Evolutionary conservation across 2,329 filamentous ascomycete genomes (phyloP).

Genomic region (Dactylellina drechsleri): DNA sequence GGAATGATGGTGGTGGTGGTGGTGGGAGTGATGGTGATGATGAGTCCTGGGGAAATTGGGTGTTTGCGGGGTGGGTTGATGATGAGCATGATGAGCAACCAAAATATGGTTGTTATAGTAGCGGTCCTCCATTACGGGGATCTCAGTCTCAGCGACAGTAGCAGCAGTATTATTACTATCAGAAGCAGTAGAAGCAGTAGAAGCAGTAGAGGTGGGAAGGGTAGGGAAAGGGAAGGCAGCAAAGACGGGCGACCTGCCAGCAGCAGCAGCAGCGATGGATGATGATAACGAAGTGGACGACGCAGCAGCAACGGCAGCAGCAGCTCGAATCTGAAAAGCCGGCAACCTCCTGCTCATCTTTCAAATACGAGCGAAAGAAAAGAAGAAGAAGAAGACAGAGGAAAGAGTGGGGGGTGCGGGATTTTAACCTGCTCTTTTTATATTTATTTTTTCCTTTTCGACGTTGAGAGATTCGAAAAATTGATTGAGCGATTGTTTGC

Average conservation of each 20-base stretch:
- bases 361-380: conserved; percentile 14
- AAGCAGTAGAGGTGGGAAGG: not conserved
- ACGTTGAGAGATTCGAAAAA: too few relatives aligned
- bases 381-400: not conserved
- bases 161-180: not conserved
- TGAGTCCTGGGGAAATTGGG: not conserved
- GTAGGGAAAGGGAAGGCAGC: not conserved
- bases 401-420: too few relatives aligned
- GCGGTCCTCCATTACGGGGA: too few relatives aligned
- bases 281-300: not conserved
- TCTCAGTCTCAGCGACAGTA: too few relatives aligned
- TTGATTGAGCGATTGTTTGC: too few relatives aligned
- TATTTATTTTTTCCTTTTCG: too few relatives aligned
- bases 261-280: not conserved
- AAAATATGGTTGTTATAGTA: too few relatives aligned
- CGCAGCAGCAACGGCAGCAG: not conserved
- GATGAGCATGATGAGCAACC: too few relatives aligned
- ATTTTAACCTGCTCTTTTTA: too few relatives aligned
- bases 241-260: not conserved
- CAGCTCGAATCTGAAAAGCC: not conserved
- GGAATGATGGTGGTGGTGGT: not conserved
- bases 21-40: not conserved
- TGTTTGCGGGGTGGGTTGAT: not conserved
- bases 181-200: conserved; percentile 2
- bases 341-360: conserved; percentile 1